Evolutionary conservation across 176 grass and related monocot species (phyloP), one percentile per base, ranked within the genome.

Genomic region (Ensete ventricosum): DNA sequence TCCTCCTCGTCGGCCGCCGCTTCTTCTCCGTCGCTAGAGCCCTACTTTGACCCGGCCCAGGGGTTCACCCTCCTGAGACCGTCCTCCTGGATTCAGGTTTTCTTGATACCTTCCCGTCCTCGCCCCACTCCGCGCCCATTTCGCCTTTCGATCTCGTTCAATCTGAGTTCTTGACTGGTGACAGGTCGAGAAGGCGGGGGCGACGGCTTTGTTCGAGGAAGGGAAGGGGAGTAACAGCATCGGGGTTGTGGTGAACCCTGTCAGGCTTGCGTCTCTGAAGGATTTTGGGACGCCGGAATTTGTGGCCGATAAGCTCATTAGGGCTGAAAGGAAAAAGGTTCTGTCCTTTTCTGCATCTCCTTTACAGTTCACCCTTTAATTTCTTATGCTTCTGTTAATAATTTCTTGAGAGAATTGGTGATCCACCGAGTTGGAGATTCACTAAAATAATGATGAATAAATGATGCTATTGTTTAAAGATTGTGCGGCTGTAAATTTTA

Each of bases 301-400:
- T 1, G 86, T 97, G 2, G 94, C 94, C 1, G 82, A 91, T 14
- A 98, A 87, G 73, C 90, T 98, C 76, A 73, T 98, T 49, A 90
- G 89, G 80, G 90, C 90, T 70, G 94, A 98, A 72, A 88, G 78
- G 79, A 90, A 85, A 85, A 97, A 98, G 94, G 94, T 98, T 53
- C 55, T 68, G 7, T 43, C 75, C 43, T 72, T 51, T 67, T 22
- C n/a, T 51, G 12, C 13, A 10, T 62, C 20, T 72, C 12, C 4
- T 50, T 34, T 25, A 8, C 11, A 1, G 48, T 76, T 48, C 8
- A 57, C 1, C 6, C 20, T 55, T 26, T 55, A 14, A 24, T 5
- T 54, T 53, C 9, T 54, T 54, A 53, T 23, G 20, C 50, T 53
- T 13, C 2, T 52, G 9, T 14, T n/a, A 20, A 62, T 8, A 48